phyloP scores from a whole-genome alignment of 2,329 filamentous ascomycete genomes.

The Diaporthe australafricana region DNA sequence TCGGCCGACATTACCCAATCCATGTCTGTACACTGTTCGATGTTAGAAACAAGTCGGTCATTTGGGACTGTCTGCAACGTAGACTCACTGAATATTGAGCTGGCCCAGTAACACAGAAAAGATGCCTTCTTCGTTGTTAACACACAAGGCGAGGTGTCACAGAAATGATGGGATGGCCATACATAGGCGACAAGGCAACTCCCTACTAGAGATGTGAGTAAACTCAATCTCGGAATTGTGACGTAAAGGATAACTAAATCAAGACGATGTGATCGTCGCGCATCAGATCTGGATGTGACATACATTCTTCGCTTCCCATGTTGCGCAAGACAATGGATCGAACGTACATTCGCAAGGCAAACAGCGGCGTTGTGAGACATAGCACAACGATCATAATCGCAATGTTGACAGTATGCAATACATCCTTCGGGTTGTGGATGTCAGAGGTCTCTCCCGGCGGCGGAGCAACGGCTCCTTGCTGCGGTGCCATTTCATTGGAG shows the following conservation, averaged over 20 bases:
- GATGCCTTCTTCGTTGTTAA: background rate
- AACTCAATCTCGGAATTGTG: too few species aligned
- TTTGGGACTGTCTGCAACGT: too few species aligned
- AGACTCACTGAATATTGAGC: constrained; percentile 1
- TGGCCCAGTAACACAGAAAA: background rate
- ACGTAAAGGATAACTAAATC: too few species aligned
- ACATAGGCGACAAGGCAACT: constrained; percentile 4
- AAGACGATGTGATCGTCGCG: too few species aligned
- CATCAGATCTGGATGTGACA: background rate
- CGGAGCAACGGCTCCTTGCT: background rate
- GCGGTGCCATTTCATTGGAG: background rate
- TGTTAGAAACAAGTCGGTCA: background rate
- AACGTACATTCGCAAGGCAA: background rate
- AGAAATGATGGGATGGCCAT: background rate
- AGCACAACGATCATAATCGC: constrained; percentile 4
- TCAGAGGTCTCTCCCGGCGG: background rate
- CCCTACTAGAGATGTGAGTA: background rate
- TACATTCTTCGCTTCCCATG: background rate
- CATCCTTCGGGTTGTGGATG: background rate
- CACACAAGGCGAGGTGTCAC: background rate
- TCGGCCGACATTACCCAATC: background rate
- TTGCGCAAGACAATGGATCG: background rate
- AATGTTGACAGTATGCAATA: constrained; percentile 1
- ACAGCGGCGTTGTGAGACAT: background rate
- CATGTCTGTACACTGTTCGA: background rate